Conservation (phyloP, 139 green algal genomes). For the Trebouxia sp. region DNA sequence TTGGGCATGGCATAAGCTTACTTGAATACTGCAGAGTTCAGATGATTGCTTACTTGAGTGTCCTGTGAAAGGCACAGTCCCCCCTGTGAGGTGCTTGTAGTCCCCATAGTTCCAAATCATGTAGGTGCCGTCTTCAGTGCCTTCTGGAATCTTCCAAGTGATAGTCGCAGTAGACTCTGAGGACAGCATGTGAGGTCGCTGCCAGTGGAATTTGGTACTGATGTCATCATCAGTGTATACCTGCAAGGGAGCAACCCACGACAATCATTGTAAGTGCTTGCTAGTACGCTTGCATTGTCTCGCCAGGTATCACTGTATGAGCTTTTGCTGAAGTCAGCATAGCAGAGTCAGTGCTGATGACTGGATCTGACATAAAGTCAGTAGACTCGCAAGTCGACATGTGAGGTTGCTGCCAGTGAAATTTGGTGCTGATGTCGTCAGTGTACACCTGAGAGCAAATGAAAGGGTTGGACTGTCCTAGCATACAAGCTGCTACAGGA, state of each 20-base stretch:
- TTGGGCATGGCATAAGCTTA: too few species aligned
- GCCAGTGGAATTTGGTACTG: conserved; percentile 67
- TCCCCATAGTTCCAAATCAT: conserved; percentile 73
- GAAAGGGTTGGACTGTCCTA: too few species aligned
- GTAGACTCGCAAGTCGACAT: conserved; percentile 61
- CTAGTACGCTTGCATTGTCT: too few species aligned
- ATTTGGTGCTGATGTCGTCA: conserved; percentile 51
- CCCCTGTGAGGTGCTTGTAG: conserved; percentile 61
- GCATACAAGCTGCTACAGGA: too few species aligned
- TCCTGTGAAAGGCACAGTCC: conserved; percentile 48
- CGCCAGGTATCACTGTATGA: too few species aligned
- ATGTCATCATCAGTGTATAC: conserved; percentile 36
- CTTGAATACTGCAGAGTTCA: neutral
- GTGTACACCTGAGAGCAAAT: too few species aligned
- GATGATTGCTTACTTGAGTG: conserved; percentile 15
- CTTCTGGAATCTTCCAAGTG: conserved; percentile 63
- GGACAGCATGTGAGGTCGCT: conserved; percentile 48
- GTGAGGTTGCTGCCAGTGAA: conserved; percentile 57
- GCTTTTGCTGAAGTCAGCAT: too few species aligned
- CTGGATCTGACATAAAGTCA: conserved; percentile 65
- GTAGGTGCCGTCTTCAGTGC: conserved; percentile 56
- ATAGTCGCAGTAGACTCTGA: conserved; percentile 67
- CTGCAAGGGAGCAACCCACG: too few species aligned
- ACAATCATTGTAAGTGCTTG: too few species aligned
- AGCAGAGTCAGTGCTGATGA: too few species aligned